These are phyloP conservation scores for Alternaria triticimaculans DNA, from an alignment of 2,329 filamentous ascomycete genomes.

Conservation along the genomic window DNA sequence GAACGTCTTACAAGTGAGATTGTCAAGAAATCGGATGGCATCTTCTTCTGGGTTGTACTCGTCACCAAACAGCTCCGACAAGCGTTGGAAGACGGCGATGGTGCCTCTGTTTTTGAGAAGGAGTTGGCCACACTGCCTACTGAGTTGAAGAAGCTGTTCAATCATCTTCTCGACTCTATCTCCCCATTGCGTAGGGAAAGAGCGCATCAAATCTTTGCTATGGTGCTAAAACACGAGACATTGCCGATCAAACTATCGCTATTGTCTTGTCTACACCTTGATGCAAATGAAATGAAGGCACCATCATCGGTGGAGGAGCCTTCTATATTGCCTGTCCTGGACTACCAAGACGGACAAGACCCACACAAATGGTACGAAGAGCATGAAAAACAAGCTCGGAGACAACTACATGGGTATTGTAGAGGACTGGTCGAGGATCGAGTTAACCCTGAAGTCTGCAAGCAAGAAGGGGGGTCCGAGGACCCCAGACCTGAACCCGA, in stretches of 20 bases:
- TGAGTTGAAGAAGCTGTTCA: background rate
- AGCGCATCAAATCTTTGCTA: background rate
- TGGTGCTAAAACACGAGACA: accelerated
- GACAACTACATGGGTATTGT: background rate
- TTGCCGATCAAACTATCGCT: background rate
- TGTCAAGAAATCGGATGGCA: background rate
- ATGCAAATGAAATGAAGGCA: background rate
- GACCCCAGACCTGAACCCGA: background rate
- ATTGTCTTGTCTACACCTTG: background rate
- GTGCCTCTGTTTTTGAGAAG: background rate
- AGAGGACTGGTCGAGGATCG: background rate
- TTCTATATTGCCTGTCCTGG: background rate
- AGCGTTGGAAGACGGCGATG: background rate
- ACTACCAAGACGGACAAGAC: too few species aligned
- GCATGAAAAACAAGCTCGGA: background rate
- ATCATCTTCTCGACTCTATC: background rate
- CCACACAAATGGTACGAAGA: too few species aligned
- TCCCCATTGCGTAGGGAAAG: background rate
- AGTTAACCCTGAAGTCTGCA: too few species aligned
- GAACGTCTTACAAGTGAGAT: accelerated
- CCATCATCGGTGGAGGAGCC: background rate
- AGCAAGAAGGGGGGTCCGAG: too few species aligned
- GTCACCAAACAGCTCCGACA: background rate
- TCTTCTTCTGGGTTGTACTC: background rate
- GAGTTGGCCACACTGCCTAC: background rate